Evolutionary conservation across 352 stramenopile species (phyloP).

Genomic region (Phytophthora capsici): DNA sequence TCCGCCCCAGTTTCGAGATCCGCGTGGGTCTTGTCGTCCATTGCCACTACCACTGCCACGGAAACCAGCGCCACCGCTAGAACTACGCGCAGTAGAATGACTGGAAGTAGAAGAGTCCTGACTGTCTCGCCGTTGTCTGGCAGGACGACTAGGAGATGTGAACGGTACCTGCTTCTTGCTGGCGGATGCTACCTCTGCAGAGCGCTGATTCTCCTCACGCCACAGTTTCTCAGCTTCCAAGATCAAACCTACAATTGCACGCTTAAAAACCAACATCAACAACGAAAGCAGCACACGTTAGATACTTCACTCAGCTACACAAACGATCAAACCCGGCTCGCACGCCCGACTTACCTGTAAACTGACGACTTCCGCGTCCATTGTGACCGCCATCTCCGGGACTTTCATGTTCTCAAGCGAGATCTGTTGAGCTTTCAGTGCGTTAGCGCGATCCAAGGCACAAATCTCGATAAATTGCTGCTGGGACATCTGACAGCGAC

Average conservation of each 20-base stretch:
- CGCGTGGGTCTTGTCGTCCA: conserved; percentile 33
- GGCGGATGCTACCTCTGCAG: conserved; percentile 17
- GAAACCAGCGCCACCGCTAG: conserved; percentile 30
- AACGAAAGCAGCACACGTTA: conserved; percentile 12
- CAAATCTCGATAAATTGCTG: conserved; percentile 83
- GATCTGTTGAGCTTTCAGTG: conserved; percentile 72
- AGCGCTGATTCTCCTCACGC: conserved; percentile 52
- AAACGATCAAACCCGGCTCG: background rate
- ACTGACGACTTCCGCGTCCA: conserved; percentile 45
- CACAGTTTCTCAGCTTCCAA: conserved; percentile 74
- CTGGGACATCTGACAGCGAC: conserved; percentile 76
- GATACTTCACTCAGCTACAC: background rate
- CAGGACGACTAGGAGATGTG: conserved; percentile 23
- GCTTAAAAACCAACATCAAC: conserved; percentile 40
- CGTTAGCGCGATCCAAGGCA: conserved; percentile 65
- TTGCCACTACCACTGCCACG: conserved; percentile 21
- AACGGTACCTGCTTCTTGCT: conserved; percentile 33
- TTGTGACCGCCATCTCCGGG: conserved; percentile 68
- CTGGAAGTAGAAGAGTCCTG: conserved; percentile 46
- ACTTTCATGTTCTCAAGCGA: conserved; percentile 79
- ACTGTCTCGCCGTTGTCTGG: conserved; percentile 35
- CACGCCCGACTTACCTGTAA: conserved; percentile 51
- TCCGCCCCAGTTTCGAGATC: conserved; percentile 32
- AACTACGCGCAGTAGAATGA: conserved; percentile 48
- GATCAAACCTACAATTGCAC: conserved; percentile 71